A percentile compares a stretch with the other conserved stretches of the same genome.
Conservation (phyloP, 2,329 filamentous ascomycete species). For the Rasamsonia emersonii region DNA sequence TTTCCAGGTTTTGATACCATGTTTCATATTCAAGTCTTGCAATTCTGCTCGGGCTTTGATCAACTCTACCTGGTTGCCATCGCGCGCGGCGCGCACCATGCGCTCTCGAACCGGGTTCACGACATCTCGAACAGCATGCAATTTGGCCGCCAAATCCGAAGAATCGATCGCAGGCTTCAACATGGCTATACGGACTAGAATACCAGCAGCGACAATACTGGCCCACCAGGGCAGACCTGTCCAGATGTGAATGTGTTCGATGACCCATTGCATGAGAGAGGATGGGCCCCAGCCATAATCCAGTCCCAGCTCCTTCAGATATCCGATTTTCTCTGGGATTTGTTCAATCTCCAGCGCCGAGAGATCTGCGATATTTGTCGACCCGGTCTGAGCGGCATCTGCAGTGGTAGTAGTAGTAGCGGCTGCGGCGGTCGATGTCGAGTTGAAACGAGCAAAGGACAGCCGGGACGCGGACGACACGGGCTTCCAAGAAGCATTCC, state of each 20-base stretch:
- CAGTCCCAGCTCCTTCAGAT: slow-evolving; percentile 70
- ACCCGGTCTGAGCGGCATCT: slow-evolving; percentile 5
- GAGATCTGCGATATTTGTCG: slow-evolving; percentile 17
- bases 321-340: slow-evolving; percentile 70
- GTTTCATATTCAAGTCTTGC: slow-evolving; percentile 40
- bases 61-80: slow-evolving; percentile 41
- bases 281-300: slow-evolving; percentile 83
- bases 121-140: slow-evolving; percentile 53
- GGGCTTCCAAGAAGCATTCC: slow-evolving; percentile 15
- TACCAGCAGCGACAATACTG: slow-evolving; percentile 57
- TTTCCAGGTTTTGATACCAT: slow-evolving; percentile 47
- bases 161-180: slow-evolving; percentile 57
- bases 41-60: slow-evolving; percentile 44
- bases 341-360: slow-evolving; percentile 35
- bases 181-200: slow-evolving; percentile 56
- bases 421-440: slow-evolving; percentile 20
- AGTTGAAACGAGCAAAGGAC: slow-evolving; percentile 30
- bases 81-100: slow-evolving; percentile 38
- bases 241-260: slow-evolving; percentile 78
- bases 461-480: slow-evolving; percentile 14
- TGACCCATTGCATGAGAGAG: slow-evolving; percentile 59
- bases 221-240: slow-evolving; percentile 73
- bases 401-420: slow-evolving; percentile 6
- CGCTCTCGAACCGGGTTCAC: slow-evolving; percentile 49
- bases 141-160: slow-evolving; percentile 53